These are phyloP conservation scores for Xylaria telfairii DNA, from an alignment of 495 filamentous ascomycete genomes.

Conservation along the genomic window DNA sequence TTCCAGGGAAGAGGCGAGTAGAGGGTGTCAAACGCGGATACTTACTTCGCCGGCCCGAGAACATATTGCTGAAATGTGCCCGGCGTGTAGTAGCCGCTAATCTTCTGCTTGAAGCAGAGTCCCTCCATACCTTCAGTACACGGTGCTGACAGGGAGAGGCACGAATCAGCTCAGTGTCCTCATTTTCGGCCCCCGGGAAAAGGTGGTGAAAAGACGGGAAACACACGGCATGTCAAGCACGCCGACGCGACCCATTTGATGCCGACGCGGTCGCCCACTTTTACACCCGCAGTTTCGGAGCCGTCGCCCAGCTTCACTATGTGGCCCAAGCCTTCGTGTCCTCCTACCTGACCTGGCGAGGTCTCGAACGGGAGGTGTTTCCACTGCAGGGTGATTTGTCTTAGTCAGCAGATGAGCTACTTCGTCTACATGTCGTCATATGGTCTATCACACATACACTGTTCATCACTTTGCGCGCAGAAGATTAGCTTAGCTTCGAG, in stretches of 20 bases:
- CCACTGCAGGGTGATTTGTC: constrained; percentile 58
- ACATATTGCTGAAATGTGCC: constrained; percentile 79
- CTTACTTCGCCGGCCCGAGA: constrained; percentile 59
- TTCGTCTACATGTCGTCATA: neutral
- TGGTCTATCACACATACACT: neutral
- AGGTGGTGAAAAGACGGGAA: neutral
- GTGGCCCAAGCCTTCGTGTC: constrained; percentile 67
- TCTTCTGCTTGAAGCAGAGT: constrained; percentile 51
- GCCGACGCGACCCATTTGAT: constrained; percentile 57
- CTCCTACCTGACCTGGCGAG: constrained; percentile 68
- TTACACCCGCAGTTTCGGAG: constrained; percentile 58
- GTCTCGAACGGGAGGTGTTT: constrained; percentile 65
- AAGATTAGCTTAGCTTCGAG: neutral
- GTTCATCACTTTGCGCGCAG: constrained; percentile 21
- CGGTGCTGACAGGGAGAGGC: constrained; percentile 43
- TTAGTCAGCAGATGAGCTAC: neutral
- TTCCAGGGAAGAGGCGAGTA: neutral
- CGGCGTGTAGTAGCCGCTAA: constrained; percentile 58
- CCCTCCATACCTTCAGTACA: constrained; percentile 66
- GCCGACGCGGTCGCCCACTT: constrained; percentile 70
- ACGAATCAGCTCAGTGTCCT: constrained; percentile 38
- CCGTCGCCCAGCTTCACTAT: constrained; percentile 66
- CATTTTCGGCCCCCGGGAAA: neutral
- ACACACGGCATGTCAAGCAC: constrained; percentile 21
- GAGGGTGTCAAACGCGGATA: neutral